These are phyloP conservation scores for Talaromyces wortmannii DNA, from an alignment of 495 filamentous ascomycete species.

Conservation along the genomic window DNA sequence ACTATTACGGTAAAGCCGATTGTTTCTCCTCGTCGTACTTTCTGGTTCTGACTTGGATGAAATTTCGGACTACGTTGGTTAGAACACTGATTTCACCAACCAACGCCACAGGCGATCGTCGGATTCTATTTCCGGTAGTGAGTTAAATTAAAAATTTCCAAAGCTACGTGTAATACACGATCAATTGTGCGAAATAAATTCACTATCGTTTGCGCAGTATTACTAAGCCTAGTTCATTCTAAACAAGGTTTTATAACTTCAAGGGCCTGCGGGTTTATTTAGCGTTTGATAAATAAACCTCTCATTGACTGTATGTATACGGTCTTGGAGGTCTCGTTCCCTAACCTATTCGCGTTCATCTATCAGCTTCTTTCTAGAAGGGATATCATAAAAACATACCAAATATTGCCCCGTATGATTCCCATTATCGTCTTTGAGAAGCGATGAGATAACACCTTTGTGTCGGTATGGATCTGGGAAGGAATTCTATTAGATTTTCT, in stretches of 20 bases:
- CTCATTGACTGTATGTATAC: conserved; percentile 3
- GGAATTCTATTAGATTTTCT: neutral
- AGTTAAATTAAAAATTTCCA: too few relatives aligned
- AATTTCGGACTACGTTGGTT: too few relatives aligned
- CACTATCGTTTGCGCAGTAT: too few relatives aligned
- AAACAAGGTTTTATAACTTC: neutral
- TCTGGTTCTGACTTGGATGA: too few relatives aligned
- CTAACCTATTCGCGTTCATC: neutral
- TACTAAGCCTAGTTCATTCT: too few relatives aligned
- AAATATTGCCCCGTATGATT: conserved; percentile 1
- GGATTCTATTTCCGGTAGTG: too few relatives aligned
- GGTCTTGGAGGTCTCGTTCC: conserved; percentile 1
- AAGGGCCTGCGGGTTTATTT: neutral
- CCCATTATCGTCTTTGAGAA: neutral
- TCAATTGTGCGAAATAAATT: too few relatives aligned
- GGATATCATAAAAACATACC: neutral
- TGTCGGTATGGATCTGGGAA: conserved; percentile 1
- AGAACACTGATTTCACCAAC: too few relatives aligned
- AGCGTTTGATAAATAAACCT: conserved; percentile 2
- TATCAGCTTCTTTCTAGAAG: neutral
- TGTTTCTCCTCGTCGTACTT: too few relatives aligned
- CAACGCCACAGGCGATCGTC: too few relatives aligned
- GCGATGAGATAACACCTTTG: conserved; percentile 1
- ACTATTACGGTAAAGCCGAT: too few relatives aligned
- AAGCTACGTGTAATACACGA: too few relatives aligned